Conservation (phyloP, 2,329 filamentous ascomycete species). For the Raffaelea albimanens region DNA sequence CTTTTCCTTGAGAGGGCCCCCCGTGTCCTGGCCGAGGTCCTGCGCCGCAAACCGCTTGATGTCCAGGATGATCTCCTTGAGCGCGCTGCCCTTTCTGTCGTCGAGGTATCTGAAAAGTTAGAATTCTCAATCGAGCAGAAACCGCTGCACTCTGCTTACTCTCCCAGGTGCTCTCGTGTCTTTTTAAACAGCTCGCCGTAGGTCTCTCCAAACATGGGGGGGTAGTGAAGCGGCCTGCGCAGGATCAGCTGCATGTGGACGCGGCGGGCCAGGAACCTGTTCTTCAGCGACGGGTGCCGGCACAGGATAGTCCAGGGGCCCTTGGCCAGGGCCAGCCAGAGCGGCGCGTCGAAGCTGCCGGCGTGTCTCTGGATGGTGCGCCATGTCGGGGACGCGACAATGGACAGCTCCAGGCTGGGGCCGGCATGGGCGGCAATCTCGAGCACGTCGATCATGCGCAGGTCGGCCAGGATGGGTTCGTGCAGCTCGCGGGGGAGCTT, state of each 20-base stretch:
- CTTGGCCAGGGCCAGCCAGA: background rate
- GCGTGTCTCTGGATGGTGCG: background rate
- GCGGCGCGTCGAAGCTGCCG: too few relatives aligned
- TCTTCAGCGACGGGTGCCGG: background rate
- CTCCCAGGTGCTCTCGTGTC: too few relatives aligned
- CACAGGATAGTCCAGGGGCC: background rate
- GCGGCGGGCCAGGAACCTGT: background rate
- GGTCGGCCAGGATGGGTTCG: background rate
- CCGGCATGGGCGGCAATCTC: background rate
- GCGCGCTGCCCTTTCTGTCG: too few relatives aligned
- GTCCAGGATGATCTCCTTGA: too few relatives aligned
- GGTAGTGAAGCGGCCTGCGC: too few relatives aligned
- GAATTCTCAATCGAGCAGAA: too few relatives aligned
- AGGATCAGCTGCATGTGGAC: background rate
- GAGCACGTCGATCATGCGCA: background rate
- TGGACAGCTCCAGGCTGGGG: background rate
- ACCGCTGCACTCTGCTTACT: too few relatives aligned
- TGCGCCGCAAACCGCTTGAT: background rate
- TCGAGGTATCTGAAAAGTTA: too few relatives aligned
- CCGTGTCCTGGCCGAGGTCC: background rate
- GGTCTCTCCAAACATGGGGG: too few relatives aligned
- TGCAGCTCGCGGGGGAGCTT: background rate
- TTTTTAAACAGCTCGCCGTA: too few relatives aligned
- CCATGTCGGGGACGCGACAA: background rate
- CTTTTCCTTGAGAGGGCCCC: background rate